Evolutionary conservation across 2,329 filamentous ascomycete genomes (phyloP).

Genomic region (Fulvia fulva): DNA sequence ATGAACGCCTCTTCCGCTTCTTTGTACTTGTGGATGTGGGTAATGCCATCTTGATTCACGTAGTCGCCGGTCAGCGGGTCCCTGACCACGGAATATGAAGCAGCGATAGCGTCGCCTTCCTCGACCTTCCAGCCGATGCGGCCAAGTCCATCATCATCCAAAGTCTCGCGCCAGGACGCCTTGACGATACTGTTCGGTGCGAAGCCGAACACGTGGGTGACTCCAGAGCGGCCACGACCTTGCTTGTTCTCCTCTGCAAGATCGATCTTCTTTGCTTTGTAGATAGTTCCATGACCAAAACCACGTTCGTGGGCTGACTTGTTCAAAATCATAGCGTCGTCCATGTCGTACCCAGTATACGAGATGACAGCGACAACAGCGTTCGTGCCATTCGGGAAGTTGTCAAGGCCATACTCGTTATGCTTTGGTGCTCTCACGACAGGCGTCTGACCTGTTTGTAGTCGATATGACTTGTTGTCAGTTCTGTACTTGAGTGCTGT

Average conservation of each 20-base stretch:
- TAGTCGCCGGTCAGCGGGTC: conserved; percentile 69
- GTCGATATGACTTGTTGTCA: conserved; percentile 92
- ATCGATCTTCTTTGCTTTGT: conserved; percentile 92
- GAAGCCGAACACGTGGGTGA: conserved; percentile 86
- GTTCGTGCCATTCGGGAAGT: conserved; percentile 95
- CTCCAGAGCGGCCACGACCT: conserved; percentile 43
- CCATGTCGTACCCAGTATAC: conserved; percentile 99
- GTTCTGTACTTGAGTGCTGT: conserved; percentile 80
- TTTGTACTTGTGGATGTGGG: conserved; percentile 91
- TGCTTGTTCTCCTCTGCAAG: conserved; percentile 73
- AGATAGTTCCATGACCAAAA: conserved; percentile 92
- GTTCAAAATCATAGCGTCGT: conserved; percentile 99
- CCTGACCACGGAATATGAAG: conserved; percentile 81
- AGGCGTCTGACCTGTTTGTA: conserved; percentile 94
- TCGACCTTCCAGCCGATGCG: conserved; percentile 71
- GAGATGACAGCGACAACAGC: conserved; percentile 96
- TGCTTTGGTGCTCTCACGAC: conserved; percentile 88
- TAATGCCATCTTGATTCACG: conserved; percentile 79
- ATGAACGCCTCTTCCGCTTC: conserved; percentile 83
- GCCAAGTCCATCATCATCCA: conserved; percentile 86
- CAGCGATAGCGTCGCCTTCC: conserved; percentile 80
- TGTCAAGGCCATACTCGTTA: conserved; percentile 94
- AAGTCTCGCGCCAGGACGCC: conserved; percentile 63
- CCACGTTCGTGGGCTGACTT: conserved; percentile 94
- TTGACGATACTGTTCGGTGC: conserved; percentile 72